Percentiles rank a stretch among this genome's conserved stretches.
phyloP scores from a whole-genome alignment of 805 yeast species.

The Helenozyma baotianmanensis region DNA sequence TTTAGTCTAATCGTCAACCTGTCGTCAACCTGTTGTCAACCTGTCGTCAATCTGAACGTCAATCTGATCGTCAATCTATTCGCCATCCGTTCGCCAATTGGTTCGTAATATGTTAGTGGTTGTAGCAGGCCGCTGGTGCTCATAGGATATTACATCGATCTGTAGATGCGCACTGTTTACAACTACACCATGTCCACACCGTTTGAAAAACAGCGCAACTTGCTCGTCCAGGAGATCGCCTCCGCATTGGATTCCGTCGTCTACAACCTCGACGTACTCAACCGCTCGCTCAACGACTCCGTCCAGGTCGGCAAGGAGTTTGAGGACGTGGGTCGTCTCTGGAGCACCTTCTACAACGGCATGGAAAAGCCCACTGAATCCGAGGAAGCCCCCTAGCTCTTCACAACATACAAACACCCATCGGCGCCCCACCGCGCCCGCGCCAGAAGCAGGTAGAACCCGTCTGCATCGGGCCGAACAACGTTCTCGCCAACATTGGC shows the following conservation, averaged over 20 bases:
- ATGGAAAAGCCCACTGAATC: slow-evolving; percentile 15
- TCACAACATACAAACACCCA: slow-evolving; percentile 58
- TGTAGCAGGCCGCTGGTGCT: no score
- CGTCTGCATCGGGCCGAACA: slow-evolving; percentile 21
- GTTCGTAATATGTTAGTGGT: no score
- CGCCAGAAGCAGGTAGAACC: slow-evolving; percentile 42
- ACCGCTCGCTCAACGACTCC: slow-evolving; percentile 61
- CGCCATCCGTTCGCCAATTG: no score
- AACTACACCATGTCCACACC: no score
- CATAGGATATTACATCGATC: no score
- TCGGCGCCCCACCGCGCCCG: slow-evolving; percentile 63
- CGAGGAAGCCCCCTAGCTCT: not conserved
- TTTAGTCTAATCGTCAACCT: no score
- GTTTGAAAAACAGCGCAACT: slow-evolving; percentile 58
- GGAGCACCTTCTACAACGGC: slow-evolving; percentile 66
- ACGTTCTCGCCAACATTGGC: slow-evolving; percentile 9
- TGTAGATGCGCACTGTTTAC: no score
- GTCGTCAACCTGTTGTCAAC: no score
- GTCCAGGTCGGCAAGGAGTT: slow-evolving; percentile 75
- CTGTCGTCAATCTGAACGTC: no score
- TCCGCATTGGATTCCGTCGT: slow-evolving; percentile 60
- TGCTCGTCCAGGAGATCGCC: slow-evolving; percentile 53
- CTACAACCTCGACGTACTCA: slow-evolving; percentile 58
- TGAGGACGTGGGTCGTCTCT: slow-evolving; percentile 62
- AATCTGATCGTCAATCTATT: no score